A percentile compares a stretch with the other conserved stretches of the same genome.
Evolutionary conservation across 208 protist genomes (phyloP).

Genomic region (Wallacemonas sp.): DNA sequence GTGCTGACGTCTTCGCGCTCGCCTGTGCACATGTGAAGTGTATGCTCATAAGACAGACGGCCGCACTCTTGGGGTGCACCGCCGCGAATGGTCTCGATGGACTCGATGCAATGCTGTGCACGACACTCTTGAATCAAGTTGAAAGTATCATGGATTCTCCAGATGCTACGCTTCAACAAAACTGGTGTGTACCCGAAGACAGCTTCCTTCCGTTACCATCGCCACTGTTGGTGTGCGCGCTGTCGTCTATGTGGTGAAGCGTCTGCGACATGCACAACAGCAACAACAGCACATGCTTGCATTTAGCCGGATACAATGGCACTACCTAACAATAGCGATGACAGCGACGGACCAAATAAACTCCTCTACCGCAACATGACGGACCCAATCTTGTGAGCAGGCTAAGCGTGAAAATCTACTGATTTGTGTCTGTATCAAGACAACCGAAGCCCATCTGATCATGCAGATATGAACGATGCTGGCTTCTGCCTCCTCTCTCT

Average conservation of each 20-base stretch:
- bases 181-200: neutral
- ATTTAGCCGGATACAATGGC: no score
- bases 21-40: neutral
- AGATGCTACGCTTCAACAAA: neutral
- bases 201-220: conserved; percentile 3
- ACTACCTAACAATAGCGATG: no score
- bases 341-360: no score
- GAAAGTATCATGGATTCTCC: neutral
- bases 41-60: neutral
- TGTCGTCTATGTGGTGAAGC: neutral
- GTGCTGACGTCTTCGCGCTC: conserved; percentile 6
- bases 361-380: no score
- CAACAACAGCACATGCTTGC: no score
- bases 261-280: no score
- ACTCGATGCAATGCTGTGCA: neutral
- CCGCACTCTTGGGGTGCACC: neutral
- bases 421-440: no score
- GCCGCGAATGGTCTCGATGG: neutral
- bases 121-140: neutral
- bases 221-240: neutral
- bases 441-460: no score
- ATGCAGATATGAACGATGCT: no score
- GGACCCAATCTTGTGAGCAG: no score
- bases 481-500: no score
- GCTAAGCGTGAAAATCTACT: no score